Evolutionary conservation across 306 rosid genomes (phyloP).

Genomic region (Gillenia trifoliata): DNA sequence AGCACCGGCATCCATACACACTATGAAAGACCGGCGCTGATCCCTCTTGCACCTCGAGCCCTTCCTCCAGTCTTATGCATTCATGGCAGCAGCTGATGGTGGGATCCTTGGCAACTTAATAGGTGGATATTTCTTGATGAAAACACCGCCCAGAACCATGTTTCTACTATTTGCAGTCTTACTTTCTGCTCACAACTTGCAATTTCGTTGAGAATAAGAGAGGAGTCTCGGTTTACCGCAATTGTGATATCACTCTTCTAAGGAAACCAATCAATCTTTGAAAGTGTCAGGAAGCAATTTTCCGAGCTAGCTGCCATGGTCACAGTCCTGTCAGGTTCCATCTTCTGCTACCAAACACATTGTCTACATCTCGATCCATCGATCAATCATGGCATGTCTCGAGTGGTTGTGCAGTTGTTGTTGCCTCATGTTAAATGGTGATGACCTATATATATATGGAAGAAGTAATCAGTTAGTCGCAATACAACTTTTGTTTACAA

Average conservation of each 20-base stretch:
- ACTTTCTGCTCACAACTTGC: constrained; percentile 56
- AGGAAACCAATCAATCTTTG: constrained; percentile 39
- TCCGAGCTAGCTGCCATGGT: constrained; percentile 54
- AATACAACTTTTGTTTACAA: no score
- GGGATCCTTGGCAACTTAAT: constrained; percentile 81
- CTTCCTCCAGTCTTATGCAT: constrained; percentile 75
- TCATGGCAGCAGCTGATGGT: constrained; percentile 83
- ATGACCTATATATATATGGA: no score
- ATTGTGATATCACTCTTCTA: constrained; percentile 18
- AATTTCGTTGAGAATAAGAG: constrained; percentile 49
- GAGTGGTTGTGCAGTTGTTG: constrained; percentile 67
- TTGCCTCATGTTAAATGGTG: no score
- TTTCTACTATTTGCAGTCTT: constrained; percentile 49
- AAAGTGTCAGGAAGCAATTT: constrained; percentile 44
- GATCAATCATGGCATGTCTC: constrained; percentile 63
- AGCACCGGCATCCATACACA: no score
- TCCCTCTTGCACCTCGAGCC: no score
- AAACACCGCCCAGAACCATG: constrained; percentile 57
- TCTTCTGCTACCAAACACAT: constrained; percentile 87
- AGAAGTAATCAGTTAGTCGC: no score
- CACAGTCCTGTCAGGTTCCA: constrained; percentile 73
- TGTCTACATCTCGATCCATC: constrained; percentile 67
- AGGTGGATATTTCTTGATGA: constrained; percentile 64
- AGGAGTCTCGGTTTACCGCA: constrained; percentile 61
- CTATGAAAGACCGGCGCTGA: no score